Percentiles rank a stretch among this genome's conserved stretches.
Conservation (phyloP, 2,329 filamentous ascomycete species). For the Knufia fluminis region DNA sequence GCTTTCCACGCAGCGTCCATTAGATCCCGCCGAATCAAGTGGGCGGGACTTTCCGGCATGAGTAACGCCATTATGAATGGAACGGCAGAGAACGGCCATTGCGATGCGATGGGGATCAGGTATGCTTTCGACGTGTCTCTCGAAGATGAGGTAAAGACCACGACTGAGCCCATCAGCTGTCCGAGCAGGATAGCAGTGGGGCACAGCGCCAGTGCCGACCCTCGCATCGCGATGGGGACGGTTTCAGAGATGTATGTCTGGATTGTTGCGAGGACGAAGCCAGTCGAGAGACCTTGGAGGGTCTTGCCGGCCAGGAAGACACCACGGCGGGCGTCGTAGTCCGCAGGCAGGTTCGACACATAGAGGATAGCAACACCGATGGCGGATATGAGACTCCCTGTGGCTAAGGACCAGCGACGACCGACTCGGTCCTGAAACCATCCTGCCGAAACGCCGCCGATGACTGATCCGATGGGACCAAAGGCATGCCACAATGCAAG, state of each 20-base stretch:
- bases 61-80: conserved; percentile 37
- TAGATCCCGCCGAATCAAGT: conserved; percentile 36
- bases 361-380: conserved; percentile 31
- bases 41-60: conserved; percentile 45
- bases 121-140: conserved; percentile 17
- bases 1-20: conserved; percentile 36
- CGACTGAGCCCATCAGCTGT: conserved; percentile 38
- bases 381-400: conserved; percentile 32
- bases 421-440: conserved; percentile 34
- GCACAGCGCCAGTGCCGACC: conserved; percentile 41
- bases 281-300: conserved; percentile 39
- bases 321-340: conserved; percentile 26
- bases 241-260: conserved; percentile 45
- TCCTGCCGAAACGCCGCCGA: conserved; percentile 32
- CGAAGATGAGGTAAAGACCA: conserved; percentile 28
- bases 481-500: conserved; percentile 38
- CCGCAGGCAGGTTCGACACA: conserved; percentile 23
- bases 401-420: conserved; percentile 29
- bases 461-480: conserved; percentile 31
- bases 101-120: conserved; percentile 31
- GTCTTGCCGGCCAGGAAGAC: conserved; percentile 40
- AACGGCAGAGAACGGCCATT: conserved; percentile 38
- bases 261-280: conserved; percentile 35
- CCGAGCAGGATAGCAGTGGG: conserved; percentile 42
- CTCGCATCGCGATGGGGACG: conserved; percentile 37